phyloP scores from a whole-genome alignment of 805 yeast species.

The Candida lessepsii region DNA sequence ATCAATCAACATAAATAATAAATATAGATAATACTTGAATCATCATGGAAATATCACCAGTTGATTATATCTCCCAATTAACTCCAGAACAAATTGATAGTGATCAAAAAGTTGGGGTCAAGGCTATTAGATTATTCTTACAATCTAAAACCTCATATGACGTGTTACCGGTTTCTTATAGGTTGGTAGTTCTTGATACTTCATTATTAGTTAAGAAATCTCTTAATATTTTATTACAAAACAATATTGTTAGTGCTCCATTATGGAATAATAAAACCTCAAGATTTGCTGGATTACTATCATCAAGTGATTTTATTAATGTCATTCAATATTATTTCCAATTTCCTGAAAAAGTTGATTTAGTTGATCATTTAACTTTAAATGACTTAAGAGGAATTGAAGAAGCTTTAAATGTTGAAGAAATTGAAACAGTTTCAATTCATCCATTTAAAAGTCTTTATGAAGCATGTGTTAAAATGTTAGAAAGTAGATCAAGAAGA shows the following conservation, averaged over 20 bases:
- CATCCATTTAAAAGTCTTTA: conserved; percentile 88
- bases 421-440: conserved; percentile 80
- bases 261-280: conserved; percentile 89
- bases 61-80: conserved; percentile 42
- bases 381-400: conserved; percentile 87
- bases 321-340: conserved; percentile 93
- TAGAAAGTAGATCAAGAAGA: conserved; percentile 83
- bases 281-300: conserved; percentile 89
- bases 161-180: conserved; percentile 91
- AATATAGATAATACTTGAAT: neutral
- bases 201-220: conserved; percentile 87
- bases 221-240: conserved; percentile 83
- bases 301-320: conserved; percentile 89
- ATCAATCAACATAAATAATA: too few relatives aligned
- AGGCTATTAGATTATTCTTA: conserved; percentile 78
- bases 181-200: conserved; percentile 91
- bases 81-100: conserved; percentile 43
- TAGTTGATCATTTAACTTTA: conserved; percentile 80
- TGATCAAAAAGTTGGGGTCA: conserved; percentile 74
- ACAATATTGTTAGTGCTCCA: conserved; percentile 94
- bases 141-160: conserved; percentile 94
- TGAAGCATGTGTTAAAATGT: conserved; percentile 92
- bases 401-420: conserved; percentile 79
- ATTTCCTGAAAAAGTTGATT: conserved; percentile 81
- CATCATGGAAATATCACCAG: conserved; percentile 28